phyloP scores from a whole-genome alignment of 2,329 filamentous ascomycete genomes.

The Fusarium sp. region DNA sequence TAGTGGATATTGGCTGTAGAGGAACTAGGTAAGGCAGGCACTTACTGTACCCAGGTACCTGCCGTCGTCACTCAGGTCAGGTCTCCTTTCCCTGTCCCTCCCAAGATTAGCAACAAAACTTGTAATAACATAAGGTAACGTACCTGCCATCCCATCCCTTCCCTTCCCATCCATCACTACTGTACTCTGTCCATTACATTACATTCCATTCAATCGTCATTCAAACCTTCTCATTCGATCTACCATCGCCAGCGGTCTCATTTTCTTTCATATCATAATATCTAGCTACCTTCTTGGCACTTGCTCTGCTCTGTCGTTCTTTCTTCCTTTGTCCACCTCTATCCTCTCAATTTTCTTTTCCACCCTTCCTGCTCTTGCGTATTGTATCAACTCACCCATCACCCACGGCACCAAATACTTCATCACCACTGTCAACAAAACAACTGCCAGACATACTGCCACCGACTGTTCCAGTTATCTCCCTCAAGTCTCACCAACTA shows the following conservation, averaged over 20 bases:
- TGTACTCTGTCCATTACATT: constrained; percentile 6
- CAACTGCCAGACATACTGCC: constrained; percentile 8
- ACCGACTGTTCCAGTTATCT: constrained; percentile 30
- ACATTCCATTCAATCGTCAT: constrained; percentile 21
- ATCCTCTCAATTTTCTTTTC: neutral
- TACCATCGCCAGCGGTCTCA: neutral
- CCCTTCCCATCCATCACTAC: constrained; percentile 2
- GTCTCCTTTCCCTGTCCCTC: neutral
- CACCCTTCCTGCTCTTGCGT: neutral
- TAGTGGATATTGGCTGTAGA: too few relatives aligned
- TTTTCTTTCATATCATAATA: constrained; percentile 12
- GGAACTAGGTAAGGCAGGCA: too few relatives aligned
- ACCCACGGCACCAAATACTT: neutral
- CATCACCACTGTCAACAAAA: constrained; percentile 25
- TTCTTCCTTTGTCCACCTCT: neutral
- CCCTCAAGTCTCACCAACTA: constrained; percentile 26
- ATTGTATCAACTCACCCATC: neutral
- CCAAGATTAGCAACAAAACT: neutral
- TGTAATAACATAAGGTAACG: neutral
- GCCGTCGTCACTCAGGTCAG: neutral
- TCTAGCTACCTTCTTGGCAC: neutral
- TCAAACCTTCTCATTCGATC: constrained; percentile 11
- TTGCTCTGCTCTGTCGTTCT: neutral
- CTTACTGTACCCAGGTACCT: neutral
- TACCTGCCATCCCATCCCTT: constrained; percentile 5